These are phyloP conservation scores for Candida khao-thaluensis DNA, from an alignment of 805 yeast genomes.

Conservation along the genomic window DNA sequence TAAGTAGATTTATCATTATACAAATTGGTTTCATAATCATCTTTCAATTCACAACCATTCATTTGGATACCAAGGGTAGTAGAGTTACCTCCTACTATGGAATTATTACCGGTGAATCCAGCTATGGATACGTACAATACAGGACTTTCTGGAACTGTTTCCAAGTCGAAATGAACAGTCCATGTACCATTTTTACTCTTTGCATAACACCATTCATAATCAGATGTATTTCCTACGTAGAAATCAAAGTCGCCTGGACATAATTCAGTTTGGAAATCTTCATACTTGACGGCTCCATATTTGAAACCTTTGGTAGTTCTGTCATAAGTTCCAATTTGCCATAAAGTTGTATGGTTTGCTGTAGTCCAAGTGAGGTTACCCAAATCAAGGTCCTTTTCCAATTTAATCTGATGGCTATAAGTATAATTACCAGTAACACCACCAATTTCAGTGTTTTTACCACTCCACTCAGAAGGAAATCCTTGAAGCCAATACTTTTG, in stretches of 20 bases:
- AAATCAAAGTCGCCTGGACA: conserved; percentile 13
- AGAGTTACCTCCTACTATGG: conserved; percentile 11
- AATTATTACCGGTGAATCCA: conserved; percentile 11
- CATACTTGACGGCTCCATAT: conserved; percentile 9
- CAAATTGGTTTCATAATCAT: conserved; percentile 8
- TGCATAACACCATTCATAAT: conserved; percentile 11
- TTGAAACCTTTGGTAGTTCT: conserved; percentile 14
- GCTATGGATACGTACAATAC: conserved; percentile 11
- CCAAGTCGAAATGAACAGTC: conserved; percentile 11
- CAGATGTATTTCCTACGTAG: conserved; percentile 10
- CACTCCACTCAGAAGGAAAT: conserved; percentile 12
- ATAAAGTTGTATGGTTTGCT: conserved; percentile 8
- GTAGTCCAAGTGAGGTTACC: conserved; percentile 10
- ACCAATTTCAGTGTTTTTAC: conserved; percentile 9
- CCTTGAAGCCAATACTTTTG: conserved; percentile 12
- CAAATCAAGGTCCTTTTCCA: conserved; percentile 3
- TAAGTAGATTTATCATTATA: conserved; percentile 13
- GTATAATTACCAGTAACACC: conserved; percentile 8
- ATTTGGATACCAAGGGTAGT: conserved; percentile 6
- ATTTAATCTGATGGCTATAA: not conserved
- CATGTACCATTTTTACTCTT: conserved; percentile 12
- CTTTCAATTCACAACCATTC: conserved; percentile 7
- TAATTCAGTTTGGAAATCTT: conserved; percentile 12
- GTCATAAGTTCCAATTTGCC: conserved; percentile 16
- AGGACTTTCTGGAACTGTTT: conserved; percentile 3